Percentiles rank a stretch among this genome's conserved stretches.
phyloP scores from a whole-genome alignment of 2,329 filamentous ascomycete species.

The Penicillium olsonii region DNA sequence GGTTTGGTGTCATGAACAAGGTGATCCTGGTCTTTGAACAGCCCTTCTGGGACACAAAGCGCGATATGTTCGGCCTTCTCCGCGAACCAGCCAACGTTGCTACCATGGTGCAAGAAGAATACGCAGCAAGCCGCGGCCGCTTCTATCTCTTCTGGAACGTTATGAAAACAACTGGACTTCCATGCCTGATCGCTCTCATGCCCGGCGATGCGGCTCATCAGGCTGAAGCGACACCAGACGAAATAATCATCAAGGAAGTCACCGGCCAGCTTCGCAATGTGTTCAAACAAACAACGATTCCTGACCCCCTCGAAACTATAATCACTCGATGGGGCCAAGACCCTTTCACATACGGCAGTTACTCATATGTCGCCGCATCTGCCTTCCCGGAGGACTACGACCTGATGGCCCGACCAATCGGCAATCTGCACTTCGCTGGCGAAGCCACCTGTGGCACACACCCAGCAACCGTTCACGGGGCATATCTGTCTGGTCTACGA shows the following conservation, averaged over 20 bases:
- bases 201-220: constrained; percentile 91
- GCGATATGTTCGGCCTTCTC: constrained; percentile 92
- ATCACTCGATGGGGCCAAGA: constrained; percentile 93
- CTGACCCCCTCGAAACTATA: constrained; percentile 78
- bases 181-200: constrained; percentile 89
- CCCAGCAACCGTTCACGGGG: constrained; percentile 94
- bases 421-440: constrained; percentile 90
- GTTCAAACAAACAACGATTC: constrained; percentile 66
- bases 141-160: constrained; percentile 99
- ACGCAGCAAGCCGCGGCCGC: constrained; percentile 75
- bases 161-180: constrained; percentile 82
- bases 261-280: constrained; percentile 75
- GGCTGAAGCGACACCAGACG: constrained; percentile 74
- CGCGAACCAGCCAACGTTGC: constrained; percentile 69
- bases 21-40: constrained; percentile 86
- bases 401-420: constrained; percentile 78
- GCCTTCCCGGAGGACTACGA: constrained; percentile 90
- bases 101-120: constrained; percentile 78
- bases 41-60: constrained; percentile 84
- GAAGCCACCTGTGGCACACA: constrained; percentile 96
- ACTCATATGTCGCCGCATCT: constrained; percentile 85
- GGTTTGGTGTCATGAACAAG: constrained; percentile 94
- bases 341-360: constrained; percentile 87
- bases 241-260: constrained; percentile 76
- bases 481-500: constrained; percentile 88